Evolutionary conservation across 164 flowering plant species (phyloP), one percentile per base, ranked within the genome.

Genomic region (Brasenia schreberi): DNA sequence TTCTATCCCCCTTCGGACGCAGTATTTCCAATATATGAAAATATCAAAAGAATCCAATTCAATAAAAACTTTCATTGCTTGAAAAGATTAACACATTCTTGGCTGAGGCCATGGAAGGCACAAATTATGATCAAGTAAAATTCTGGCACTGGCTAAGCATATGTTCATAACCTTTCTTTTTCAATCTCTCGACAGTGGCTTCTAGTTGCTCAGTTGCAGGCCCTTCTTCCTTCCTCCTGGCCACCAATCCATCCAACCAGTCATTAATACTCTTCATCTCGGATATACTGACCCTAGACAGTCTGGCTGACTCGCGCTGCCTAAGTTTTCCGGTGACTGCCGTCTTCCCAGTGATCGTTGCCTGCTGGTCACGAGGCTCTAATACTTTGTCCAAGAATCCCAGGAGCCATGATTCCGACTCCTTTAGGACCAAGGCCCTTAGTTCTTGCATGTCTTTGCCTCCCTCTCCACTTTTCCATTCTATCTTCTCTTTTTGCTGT

Each of bases 221-320:
- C 69, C 72, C 68, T 45, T 68, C 43, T 10, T 69, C 76, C 23
- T 61, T 61, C 63, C 6, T 23, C 9, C 23, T 18, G 66, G 69
- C 65, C 59, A 64, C 73, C 16, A 79, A 49, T 64, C 75, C 83
- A 61, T 88, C 92, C 70, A 92, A 72, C 96, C 96, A 92, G 52
- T 81, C 96, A 70, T 78, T 88, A 19, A 92, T 85, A 18, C 72
- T 78, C 84, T 90, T 92, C n/a, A 92, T 88, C 64, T 88, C 96
- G 5, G 96, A 85, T 61, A 92, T 72, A 60, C 82, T 74, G 27
- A 77, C 79, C 0, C 89, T 94, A 74, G 90, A 87, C 27, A 84
- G 4, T 78, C 76, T 49, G 82, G 87, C 45, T 58, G 18, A 10
- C 9, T n/a, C 18, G 0, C 18, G 27, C 63, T 7, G 63, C 18